A percentile compares a stretch with the other conserved stretches of the same genome.
Conservation (phyloP, 371 early-diverging fungal species). For the Mortierella sp. region DNA sequence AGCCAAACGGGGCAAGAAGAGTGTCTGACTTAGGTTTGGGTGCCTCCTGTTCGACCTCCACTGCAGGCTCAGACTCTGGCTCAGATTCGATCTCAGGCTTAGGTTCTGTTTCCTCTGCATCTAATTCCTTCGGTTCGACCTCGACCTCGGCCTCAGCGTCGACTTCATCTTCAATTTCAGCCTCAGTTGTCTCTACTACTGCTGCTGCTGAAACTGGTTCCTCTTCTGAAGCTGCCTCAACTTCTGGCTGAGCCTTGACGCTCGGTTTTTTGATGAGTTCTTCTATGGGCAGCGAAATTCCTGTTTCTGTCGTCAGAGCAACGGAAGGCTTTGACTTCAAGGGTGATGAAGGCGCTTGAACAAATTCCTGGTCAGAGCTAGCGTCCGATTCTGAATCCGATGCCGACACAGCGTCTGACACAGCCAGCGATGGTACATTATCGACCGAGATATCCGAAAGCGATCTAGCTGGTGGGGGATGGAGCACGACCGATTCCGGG, state of each 20-base stretch:
- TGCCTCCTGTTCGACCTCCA: neutral
- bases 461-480: conserved; percentile 40
- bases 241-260: neutral
- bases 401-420: conserved; percentile 17
- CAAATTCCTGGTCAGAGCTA: conserved; percentile 32
- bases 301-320: conserved; percentile 6
- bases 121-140: neutral
- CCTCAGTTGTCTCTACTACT: neutral
- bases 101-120: neutral
- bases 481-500: conserved; percentile 36
- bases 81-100: neutral
- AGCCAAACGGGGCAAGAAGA: conserved; percentile 27
- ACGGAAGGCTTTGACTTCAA: conserved; percentile 47
- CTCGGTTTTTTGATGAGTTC: neutral
- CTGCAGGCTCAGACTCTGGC: neutral
- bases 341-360: conserved; percentile 39
- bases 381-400: conserved; percentile 11
- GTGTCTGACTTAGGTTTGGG: conserved; percentile 7
- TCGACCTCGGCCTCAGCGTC: conserved; percentile 6
- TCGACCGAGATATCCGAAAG: conserved; percentile 11
- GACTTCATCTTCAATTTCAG: neutral
- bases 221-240: too few species aligned
- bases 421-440: conserved; percentile 24
- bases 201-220: too few species aligned
- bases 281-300: neutral